Base-by-base conservation (phyloP, 1,139 yeast genomes). In the Nematodospora anomalae region DNA sequence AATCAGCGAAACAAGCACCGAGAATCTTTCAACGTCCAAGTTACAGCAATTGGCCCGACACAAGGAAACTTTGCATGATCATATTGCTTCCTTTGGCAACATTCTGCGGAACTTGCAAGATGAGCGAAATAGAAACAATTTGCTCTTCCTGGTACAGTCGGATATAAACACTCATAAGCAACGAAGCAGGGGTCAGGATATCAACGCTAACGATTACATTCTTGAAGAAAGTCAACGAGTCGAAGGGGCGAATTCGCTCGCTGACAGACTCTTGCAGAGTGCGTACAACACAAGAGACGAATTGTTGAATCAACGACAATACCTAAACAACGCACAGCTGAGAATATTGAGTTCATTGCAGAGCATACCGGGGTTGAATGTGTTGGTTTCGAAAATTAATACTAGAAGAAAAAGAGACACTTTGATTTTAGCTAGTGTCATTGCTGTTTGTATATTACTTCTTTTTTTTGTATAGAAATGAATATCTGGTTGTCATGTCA, bases 251-350 rank as follows among this genome's bases (percentile, higher is more conserved):
- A 83, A 88, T 56, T 71, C 74, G 31, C 68, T 89, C 44, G 87
- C 96, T 6, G 97, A 92, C 54, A 65, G 85, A 33, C 67, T 92
- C 39, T 70, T 92, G 26, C 77, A 79, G 16, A 94, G 85, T 55
- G 98, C 97, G 0, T 83, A 80, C 60, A 85, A 83, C 48, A 89
- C 98, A 0, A 70, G 97, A 44, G 97, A 92, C 45, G 95, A 86
- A 53, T 74, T 92, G 38, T 51, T 75, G 37, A 71, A 81, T 35
- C 98, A 92, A 62, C 71, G 95, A 40, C 74, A 74, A 30, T 61
- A 76, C 10, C 65, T 92, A 36, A 69, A 72, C 35, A 77, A 70
- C 45, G 85, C 95, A 10, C 88, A 83, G 45, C 71, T 77, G 44
- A 71, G 79, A 41, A 67, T 90, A 44, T 67, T 80, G 44, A 74